Conservation (phyloP, 2,329 filamentous ascomycete genomes). For the Trichoderma guizhouense region DNA sequence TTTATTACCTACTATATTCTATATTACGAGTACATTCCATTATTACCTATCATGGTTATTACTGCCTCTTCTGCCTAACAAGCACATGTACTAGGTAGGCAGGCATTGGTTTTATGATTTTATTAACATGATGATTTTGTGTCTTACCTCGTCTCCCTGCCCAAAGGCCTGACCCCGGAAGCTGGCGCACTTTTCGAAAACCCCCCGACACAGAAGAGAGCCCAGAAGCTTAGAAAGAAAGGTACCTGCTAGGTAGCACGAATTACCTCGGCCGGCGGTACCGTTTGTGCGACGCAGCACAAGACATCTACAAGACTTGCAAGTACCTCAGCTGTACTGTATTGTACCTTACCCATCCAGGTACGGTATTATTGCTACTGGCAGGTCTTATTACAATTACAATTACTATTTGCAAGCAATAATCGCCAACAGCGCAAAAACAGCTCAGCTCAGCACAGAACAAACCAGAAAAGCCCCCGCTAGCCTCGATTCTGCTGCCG, state of each 20-base stretch:
- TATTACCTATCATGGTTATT: background rate
- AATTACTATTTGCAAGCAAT: background rate
- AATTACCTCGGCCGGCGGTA: background rate
- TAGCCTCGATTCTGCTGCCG: slow-evolving; percentile 6
- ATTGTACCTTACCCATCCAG: background rate
- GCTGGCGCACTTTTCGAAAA: background rate
- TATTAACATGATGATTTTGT: background rate
- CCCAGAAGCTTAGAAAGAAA: background rate
- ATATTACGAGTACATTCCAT: background rate
- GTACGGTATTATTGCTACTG: too few relatives aligned
- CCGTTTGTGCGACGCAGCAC: background rate
- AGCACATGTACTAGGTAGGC: background rate
- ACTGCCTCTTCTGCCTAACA: background rate
- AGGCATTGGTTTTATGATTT: background rate
- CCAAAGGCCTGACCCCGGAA: background rate
- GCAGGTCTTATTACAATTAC: too few relatives aligned
- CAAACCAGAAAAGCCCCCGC: background rate
- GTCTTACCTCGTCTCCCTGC: background rate
- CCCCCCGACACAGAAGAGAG: background rate
- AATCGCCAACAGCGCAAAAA: background rate
- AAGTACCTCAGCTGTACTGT: background rate
- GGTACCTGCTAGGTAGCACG: background rate
- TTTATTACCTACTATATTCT: background rate
- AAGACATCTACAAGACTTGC: background rate
- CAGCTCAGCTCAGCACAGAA: background rate